Conservation (phyloP, 495 filamentous ascomycete species). For the Glarea lozoyensis region DNA sequence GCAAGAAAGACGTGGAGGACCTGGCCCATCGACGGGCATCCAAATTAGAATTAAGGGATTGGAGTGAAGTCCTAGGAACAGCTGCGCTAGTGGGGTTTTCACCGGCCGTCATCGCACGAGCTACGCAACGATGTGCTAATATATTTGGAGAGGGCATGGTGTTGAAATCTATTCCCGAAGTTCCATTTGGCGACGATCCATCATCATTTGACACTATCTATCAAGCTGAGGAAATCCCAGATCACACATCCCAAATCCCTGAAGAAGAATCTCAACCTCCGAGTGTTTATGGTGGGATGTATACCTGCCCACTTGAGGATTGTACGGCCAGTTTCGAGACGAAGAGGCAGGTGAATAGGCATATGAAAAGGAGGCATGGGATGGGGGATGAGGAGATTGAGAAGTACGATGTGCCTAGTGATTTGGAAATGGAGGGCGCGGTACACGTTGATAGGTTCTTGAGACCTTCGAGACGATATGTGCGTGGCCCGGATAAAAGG, state of each 20-base stretch:
- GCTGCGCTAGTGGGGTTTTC: conserved; percentile 64
- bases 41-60: conserved; percentile 53
- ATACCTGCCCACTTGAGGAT: conserved; percentile 21
- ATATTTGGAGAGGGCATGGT: conserved; percentile 60
- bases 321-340: conserved; percentile 26
- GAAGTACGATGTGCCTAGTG: conserved; percentile 27
- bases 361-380: conserved; percentile 30
- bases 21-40: no score
- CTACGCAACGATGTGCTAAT: conserved; percentile 58
- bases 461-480: conserved; percentile 1
- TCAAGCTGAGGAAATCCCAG: conserved; percentile 22
- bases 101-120: conserved; percentile 48
- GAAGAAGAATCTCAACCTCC: conserved; percentile 1
- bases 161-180: conserved; percentile 47
- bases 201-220: conserved; percentile 21
- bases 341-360: conserved; percentile 22
- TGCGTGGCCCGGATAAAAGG: background rate
- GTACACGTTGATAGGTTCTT: conserved; percentile 46
- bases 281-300: background rate
- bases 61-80: conserved; percentile 70
- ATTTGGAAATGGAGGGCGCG: conserved; percentile 42
- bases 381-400: conserved; percentile 10
- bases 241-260: conserved; percentile 4
- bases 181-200: conserved; percentile 15
- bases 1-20: no score